Evolutionary conservation across 345 rosid species (phyloP), one percentile per base, ranked within the genome.

Genomic region (Mangifera indica): DNA sequence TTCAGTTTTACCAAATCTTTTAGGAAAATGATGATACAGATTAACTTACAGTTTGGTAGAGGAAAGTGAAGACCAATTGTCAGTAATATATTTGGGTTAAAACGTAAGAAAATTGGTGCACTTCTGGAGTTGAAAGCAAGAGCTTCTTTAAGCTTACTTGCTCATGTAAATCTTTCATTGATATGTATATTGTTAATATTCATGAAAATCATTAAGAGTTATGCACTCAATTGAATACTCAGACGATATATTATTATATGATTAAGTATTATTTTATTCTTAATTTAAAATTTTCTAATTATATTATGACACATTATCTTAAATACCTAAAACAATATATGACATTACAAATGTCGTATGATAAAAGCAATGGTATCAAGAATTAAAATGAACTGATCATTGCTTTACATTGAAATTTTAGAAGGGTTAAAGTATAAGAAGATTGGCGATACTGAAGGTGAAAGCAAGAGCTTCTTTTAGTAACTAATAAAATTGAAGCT

Each of bases 391-490:
- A 74, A 78, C 77, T 51, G 73, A 69, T 68, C 76, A 69, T 48
- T 67, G 69, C 49, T 68, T 46, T 59, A 67, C 74, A 70, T 53
- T 67, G 40, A 34, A 52, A 66, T 49, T 66, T 24, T 60, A 48
- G 37, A 22, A 58, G 70, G 71, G 73, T 32, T 76, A 62, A 67
- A 71, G 53, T 44, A 42, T 52, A n/a, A 21, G 63, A 29, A 66
- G 54, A 57, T 2, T 64, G 52, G 57, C 45, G 73, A 70, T 26
- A 21, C 74, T 58, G 44, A 58, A 79, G 67, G 5, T 77, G 75
- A 75, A 76, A 72, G 75, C 67, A 60, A 49, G 63, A 57, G 46
- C 76, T 63, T 75, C 58, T 65, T 81, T 67, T 71, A 52, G 70
- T 56, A 72, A 46, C 46, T 14, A 70, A 74, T 21, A 57, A 37